phyloP scores from a whole-genome alignment of 257 asterid genomes.

The Ehretia macrophylla region DNA sequence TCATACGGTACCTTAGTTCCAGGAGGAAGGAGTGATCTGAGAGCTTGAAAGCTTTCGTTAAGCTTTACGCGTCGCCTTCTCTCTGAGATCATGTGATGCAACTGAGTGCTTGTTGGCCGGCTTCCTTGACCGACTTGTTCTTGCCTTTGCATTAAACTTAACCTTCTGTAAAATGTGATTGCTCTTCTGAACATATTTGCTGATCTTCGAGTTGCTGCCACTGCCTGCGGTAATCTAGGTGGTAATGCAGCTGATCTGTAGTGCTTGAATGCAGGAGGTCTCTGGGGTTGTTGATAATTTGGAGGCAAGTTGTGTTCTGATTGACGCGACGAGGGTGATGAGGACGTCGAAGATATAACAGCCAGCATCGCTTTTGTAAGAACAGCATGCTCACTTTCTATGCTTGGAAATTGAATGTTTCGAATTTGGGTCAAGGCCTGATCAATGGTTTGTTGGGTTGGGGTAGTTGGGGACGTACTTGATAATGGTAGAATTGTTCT shows the following conservation, averaged over 20 bases:
- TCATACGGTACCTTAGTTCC: conserved; percentile 53
- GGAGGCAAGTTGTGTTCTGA: conserved; percentile 13
- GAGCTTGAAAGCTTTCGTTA: conserved; percentile 59
- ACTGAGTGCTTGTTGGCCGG: conserved; percentile 37
- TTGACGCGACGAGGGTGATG: conserved; percentile 22
- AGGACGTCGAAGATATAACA: conserved; percentile 33
- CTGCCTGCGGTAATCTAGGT: not conserved
- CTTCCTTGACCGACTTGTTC: conserved; percentile 19
- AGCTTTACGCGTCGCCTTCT: conserved; percentile 58
- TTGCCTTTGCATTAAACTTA: conserved; percentile 24
- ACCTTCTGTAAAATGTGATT: conserved; percentile 42
- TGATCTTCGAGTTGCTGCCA: conserved; percentile 8
- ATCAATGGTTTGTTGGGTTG: conserved; percentile 18
- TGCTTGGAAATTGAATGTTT: conserved; percentile 32
- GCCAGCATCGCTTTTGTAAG: conserved; percentile 59
- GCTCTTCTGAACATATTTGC: conserved; percentile 48
- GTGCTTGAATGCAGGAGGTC: conserved; percentile 43
- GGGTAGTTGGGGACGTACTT: not conserved
- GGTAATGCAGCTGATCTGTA: conserved; percentile 21
- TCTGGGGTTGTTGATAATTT: conserved; percentile 3
- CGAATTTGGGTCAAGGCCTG: conserved; percentile 25
- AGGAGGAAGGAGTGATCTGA: conserved; percentile 74
- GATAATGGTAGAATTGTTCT: conserved; percentile 12
- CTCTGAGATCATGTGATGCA: conserved; percentile 75
- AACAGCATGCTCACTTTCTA: conserved; percentile 50